Base-by-base conservation (phyloP, 169 alveolate genomes). In the Plasmodium relictum region DNA sequence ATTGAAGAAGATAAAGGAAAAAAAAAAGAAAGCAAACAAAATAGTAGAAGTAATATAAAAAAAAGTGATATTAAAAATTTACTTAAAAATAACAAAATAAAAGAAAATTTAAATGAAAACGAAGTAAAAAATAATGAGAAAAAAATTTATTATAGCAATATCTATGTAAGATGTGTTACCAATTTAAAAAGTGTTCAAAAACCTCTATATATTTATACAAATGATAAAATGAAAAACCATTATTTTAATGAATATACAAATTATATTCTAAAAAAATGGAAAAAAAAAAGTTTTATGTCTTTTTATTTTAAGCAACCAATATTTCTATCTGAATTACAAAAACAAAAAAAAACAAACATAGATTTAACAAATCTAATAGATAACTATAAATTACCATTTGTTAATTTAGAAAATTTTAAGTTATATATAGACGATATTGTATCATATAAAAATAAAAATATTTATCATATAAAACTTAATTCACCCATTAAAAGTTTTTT, bases 191-290 rank as follows among this genome's bases (percentile, higher is more conserved):
- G 89, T 42, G 31, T 52, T 7, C 89, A 78, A 58, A 78, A 78
- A 24, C 89, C 89, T 9, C 62, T 78, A 8, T 78, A 78, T 45
- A 65, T 78, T 50, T 78, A 78, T 31, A 78, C 89, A 8, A 78
- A 78, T 26, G 89, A 78, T 50, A 78, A 78, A 31, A 78, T 78
- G 89, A 78, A 78, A 69, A 78, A 78, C n/a, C 89, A 78, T 58
- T 78, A 78, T 44, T 78, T 78, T 48, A 78, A 78, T 42, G 89
- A 78, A 42, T 78, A 78, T 26, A 78, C 89, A 63, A 78, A 78
- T 41, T 78, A 24, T n/a, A 78, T 78, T 45, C 48, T 78, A 37
- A 78, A 78, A 41, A 78, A 78, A 78, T 78, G 89, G 89, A 78
- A 78, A 52, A 78, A 65, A 44, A 78, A 78, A 78, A 65, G 89